Conservation (phyloP, 805 yeast genomes). For the Wickerhamomyces pijperi region DNA sequence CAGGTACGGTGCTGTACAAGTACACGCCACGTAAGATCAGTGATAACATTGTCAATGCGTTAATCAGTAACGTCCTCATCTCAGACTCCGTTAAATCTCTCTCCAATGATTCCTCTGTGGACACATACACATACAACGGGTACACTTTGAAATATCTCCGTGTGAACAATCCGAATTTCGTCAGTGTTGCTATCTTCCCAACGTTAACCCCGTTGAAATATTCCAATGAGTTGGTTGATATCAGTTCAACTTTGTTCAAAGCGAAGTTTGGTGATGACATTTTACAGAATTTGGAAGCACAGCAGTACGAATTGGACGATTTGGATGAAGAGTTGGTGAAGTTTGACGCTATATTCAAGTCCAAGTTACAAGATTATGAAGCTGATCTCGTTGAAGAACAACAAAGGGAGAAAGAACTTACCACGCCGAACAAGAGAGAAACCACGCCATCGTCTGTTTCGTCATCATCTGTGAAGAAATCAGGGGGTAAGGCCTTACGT, state of each 20-base stretch:
- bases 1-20: constrained; percentile 43
- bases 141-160: constrained; percentile 35
- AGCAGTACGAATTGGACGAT: constrained; percentile 19
- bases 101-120: constrained; percentile 15
- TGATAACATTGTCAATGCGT: constrained; percentile 29
- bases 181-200: constrained; percentile 32
- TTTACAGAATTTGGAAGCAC: constrained; percentile 17
- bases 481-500: constrained; percentile 33
- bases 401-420: constrained; percentile 1
- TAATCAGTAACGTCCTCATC: constrained; percentile 39
- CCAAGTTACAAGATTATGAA: constrained; percentile 23
- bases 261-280: constrained; percentile 21
- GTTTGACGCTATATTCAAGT: constrained; percentile 26
- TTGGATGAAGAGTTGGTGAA: constrained; percentile 24
- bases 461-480: constrained; percentile 4
- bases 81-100: constrained; percentile 20
- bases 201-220: constrained; percentile 24
- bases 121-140: constrained; percentile 24
- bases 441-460: constrained; percentile 3
- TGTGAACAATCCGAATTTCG: constrained; percentile 31
- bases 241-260: constrained; percentile 19
- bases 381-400: constrained; percentile 8
- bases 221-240: constrained; percentile 23
- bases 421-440: constrained; percentile 7
- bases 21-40: constrained; percentile 30